Evolutionary conservation across 352 stramenopile species (phyloP).

Genomic region (Globisporangium orthogonon): DNA sequence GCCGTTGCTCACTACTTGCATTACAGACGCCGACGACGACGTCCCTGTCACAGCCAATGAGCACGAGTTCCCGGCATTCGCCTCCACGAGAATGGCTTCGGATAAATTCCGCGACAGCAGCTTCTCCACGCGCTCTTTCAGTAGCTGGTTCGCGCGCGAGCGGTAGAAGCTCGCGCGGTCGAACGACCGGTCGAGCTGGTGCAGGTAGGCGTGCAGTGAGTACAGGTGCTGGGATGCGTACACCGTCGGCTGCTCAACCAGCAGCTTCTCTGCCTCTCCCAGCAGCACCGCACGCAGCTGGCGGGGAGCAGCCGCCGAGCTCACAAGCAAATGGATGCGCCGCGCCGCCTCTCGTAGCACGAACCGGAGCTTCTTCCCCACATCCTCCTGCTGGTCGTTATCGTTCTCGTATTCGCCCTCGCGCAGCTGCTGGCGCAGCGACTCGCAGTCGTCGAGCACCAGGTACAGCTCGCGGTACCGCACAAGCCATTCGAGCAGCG

Average conservation of each 20-base stretch:
- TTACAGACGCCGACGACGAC: not conserved
- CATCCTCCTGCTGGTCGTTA: not conserved
- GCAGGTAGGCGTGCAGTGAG: slow-evolving; percentile 52
- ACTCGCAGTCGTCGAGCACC: slow-evolving; percentile 55
- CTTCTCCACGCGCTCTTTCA: slow-evolving; percentile 44
- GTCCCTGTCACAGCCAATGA: not conserved
- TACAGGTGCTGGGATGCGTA: slow-evolving; percentile 53
- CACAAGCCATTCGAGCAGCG: slow-evolving; percentile 53
- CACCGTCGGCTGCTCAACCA: slow-evolving; percentile 40
- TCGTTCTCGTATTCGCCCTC: slow-evolving; percentile 15
- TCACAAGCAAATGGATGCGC: slow-evolving; percentile 46
- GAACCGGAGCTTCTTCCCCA: slow-evolving; percentile 40
- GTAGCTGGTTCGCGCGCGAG: slow-evolving; percentile 30
- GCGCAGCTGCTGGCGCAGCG: slow-evolving; percentile 25
- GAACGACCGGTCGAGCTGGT: slow-evolving; percentile 63
- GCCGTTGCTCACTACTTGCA: no score
- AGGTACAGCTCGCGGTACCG: slow-evolving; percentile 65
- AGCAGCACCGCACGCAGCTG: slow-evolving; percentile 38
- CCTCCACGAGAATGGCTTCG: slow-evolving; percentile 47
- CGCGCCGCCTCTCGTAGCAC: slow-evolving; percentile 62
- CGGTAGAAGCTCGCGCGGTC: slow-evolving; percentile 41
- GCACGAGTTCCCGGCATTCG: not conserved
- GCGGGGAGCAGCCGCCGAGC: slow-evolving; percentile 31
- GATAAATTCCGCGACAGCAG: slow-evolving; percentile 53
- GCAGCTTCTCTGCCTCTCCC: slow-evolving; percentile 37